Evolutionary conservation across 352 stramenopile species (phyloP).

Genomic region (Phytophthora foliorum): DNA sequence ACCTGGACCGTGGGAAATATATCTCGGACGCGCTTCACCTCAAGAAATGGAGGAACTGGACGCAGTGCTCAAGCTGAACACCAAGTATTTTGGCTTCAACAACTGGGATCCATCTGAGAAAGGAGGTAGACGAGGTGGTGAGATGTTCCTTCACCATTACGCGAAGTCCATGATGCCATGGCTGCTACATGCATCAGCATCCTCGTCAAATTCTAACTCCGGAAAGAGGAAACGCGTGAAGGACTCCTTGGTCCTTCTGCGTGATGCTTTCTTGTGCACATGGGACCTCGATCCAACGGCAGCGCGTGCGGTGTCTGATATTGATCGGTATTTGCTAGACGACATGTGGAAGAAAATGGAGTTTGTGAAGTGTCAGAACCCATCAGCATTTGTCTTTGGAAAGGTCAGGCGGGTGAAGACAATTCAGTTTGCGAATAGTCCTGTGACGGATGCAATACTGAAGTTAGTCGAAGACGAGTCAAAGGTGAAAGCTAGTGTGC

Average conservation of each 20-base stretch:
- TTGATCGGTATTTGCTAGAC: conserved; percentile 79
- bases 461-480: conserved; percentile 68
- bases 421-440: conserved; percentile 73
- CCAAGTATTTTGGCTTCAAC: conserved; percentile 82
- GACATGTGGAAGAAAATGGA: conserved; percentile 90
- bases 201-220: conserved; percentile 52
- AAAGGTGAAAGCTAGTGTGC: conserved; percentile 57
- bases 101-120: conserved; percentile 81
- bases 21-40: conserved; percentile 65
- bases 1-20: conserved; percentile 83
- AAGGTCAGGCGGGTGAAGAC: conserved; percentile 76
- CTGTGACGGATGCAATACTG: conserved; percentile 65
- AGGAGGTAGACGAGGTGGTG: conserved; percentile 65
- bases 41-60: conserved; percentile 83
- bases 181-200: conserved; percentile 69
- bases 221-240: conserved; percentile 70
- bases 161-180: conserved; percentile 82
- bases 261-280: conserved; percentile 85
- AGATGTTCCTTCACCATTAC: conserved; percentile 89
- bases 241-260: conserved; percentile 66
- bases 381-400: conserved; percentile 77
- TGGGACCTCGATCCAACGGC: conserved; percentile 84
- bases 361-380: conserved; percentile 69
- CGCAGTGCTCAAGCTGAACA: conserved; percentile 73
- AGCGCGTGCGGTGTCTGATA: conserved; percentile 72